These are phyloP conservation scores for Trametes villosa DNA, from an alignment of 768 basidiomycete species.

Conservation along the genomic window DNA sequence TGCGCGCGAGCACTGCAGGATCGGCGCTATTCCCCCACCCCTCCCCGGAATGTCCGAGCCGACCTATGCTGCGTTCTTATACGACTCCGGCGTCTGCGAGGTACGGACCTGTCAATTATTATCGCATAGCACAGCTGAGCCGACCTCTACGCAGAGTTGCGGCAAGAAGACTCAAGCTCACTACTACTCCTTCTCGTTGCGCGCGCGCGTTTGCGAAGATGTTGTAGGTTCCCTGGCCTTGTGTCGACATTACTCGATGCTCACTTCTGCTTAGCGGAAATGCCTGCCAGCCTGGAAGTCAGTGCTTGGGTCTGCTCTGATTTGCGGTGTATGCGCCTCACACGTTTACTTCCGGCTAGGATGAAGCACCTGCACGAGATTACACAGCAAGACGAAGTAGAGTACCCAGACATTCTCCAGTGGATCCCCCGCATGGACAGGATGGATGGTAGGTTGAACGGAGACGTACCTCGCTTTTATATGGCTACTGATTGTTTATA, in stretches of 20 bases:
- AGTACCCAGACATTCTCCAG: conserved; percentile 15
- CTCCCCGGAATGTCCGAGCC: conserved; percentile 53
- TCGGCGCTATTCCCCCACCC: conserved; percentile 47
- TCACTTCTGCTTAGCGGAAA: background rate
- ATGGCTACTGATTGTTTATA: background rate
- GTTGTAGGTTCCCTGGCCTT: conserved; percentile 32
- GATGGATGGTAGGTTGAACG: background rate
- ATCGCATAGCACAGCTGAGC: background rate
- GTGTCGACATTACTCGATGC: too few relatives aligned
- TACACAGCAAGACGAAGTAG: background rate
- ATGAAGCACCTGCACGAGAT: background rate
- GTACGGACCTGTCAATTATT: conserved; percentile 37
- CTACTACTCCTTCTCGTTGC: conserved; percentile 54
- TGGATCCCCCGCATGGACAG: conserved; percentile 24
- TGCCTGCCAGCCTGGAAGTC: background rate
- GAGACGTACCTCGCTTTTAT: too few relatives aligned
- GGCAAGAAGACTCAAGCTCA: conserved; percentile 37
- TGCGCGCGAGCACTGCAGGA: conserved; percentile 45
- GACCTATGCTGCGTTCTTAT: conserved; percentile 67
- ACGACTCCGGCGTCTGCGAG: conserved; percentile 59
- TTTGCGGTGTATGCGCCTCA: background rate
- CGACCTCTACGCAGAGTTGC: conserved; percentile 42
- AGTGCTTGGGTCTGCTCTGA: background rate
- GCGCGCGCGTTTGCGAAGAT: conserved; percentile 48
- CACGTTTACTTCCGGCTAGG: background rate